These are phyloP conservation scores for Sistotremastrum suecicum DNA, from an alignment of 768 basidiomycete genomes.

Conservation along the genomic window DNA sequence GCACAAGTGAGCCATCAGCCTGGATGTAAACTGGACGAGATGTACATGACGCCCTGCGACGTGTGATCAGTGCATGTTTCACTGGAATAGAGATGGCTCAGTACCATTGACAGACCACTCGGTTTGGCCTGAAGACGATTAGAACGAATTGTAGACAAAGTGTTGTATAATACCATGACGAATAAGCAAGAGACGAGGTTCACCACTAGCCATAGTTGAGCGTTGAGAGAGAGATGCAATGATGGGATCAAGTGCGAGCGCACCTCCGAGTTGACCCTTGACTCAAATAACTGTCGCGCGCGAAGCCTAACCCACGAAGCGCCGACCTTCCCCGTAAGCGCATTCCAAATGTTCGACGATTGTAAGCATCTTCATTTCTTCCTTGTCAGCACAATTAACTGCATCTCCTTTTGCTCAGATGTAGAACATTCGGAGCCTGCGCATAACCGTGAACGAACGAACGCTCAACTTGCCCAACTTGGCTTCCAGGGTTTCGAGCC, in stretches of 20 bases:
- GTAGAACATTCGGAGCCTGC: conserved; percentile 70
- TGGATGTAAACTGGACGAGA: conserved; percentile 1
- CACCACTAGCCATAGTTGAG: conserved; percentile 18
- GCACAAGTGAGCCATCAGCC: background rate
- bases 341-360: conserved; percentile 24
- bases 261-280: background rate
- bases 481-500: conserved; percentile 86
- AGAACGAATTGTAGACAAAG: conserved; percentile 4
- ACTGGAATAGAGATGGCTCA: conserved; percentile 18
- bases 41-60: conserved; percentile 41
- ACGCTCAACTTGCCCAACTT: conserved; percentile 38
- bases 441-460: conserved; percentile 18
- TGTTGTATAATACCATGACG: conserved; percentile 43
- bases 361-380: conserved; percentile 16
- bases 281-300: background rate
- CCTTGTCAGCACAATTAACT: conserved; percentile 2
- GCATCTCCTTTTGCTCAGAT: conserved; percentile 30
- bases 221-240: too few relatives aligned
- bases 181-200: conserved; percentile 67
- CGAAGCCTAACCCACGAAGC: background rate
- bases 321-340: background rate
- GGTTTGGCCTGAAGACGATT: conserved; percentile 55
- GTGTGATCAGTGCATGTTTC: conserved; percentile 3
- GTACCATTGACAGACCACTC: conserved; percentile 84
- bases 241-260: too few relatives aligned